Evolutionary conservation across 441 rosid species (phyloP).

Genomic region (Populus hybrid): DNA sequence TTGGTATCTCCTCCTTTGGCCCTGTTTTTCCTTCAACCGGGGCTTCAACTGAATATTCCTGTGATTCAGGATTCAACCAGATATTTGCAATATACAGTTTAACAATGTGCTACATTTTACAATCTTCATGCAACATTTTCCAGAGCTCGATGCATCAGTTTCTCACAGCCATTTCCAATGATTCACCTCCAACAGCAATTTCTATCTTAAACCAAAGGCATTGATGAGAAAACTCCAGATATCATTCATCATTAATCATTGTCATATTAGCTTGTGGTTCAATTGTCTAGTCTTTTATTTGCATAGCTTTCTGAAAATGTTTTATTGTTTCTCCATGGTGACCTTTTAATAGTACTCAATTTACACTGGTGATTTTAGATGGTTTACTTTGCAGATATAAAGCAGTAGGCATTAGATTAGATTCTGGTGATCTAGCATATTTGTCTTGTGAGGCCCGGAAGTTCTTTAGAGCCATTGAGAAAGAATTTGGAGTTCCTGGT

Average conservation of each 20-base stretch:
- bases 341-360: conserved; percentile 6
- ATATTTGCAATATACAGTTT: neutral
- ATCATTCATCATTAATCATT: neutral
- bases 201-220: neutral
- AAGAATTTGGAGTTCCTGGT: conserved; percentile 55
- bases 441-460: conserved; percentile 69
- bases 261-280: neutral
- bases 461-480: conserved; percentile 61
- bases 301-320: neutral
- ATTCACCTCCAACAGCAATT: neutral
- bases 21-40: neutral
- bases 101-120: neutral
- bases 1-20: neutral
- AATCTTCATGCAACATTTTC: neutral
- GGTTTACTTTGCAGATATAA: conserved; percentile 53
- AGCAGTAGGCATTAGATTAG: conserved; percentile 84
- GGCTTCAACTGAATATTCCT: neutral
- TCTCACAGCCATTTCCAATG: neutral
- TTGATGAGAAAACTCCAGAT: too few species aligned
- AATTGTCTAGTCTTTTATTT: neutral
- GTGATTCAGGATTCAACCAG: neutral
- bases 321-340: neutral
- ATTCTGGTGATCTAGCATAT: conserved; percentile 93
- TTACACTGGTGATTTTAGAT: conserved; percentile 25
- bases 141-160: neutral